Base-by-base conservation (phyloP, 1,284 basidiomycete genomes). In the Ganoderma lucidum region DNA sequence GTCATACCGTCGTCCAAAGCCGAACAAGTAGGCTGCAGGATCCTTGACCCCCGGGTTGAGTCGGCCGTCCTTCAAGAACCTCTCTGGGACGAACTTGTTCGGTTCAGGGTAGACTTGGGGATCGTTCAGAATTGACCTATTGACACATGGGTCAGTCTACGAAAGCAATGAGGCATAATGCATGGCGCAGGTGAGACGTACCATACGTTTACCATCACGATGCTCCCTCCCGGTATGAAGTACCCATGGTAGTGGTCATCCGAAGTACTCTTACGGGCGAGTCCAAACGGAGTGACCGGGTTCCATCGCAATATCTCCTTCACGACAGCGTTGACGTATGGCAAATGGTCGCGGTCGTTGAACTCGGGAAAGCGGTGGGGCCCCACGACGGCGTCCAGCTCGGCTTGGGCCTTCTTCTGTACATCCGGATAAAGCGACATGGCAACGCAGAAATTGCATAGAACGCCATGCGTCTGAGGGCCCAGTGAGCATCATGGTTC, bases 321-420 rank as follows among this genome's bases (percentile, higher is more conserved):
- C 4, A 82, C 70, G 5, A 80, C 63, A 0, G 80, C 80, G 19
- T 77, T 68, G 35, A 82, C 67, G 65, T 81, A 82, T 0, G 79
- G 78, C 39, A 83, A 67, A 5, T 66, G 60, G 8, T 75, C 69
- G 60, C 82, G 76, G 39, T 76, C 75, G 76, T 74, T 74, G 64
- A 83, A 85, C 12, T 82, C 81, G 1, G 88, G 87, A 42, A 87
- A 75, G 35, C 87, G 80, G 35, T 84, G 79, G 1, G 69, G 70
- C 0, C 86, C 85, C 37, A 81, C 69, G 8, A 82, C 75, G 3
- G 61, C 37, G 70, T 82, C 80, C 28, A 83, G 68, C 53, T 83
- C 73, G 37, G 55, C 53, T 55, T 72, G 80, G 0, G 76, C 78
- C 41, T 74, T 78, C 2, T 73, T 71, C 60, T 81, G 79, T 19